Evolutionary conservation across 768 basidiomycete species (phyloP).

Genomic region (Naematelia encephala): DNA sequence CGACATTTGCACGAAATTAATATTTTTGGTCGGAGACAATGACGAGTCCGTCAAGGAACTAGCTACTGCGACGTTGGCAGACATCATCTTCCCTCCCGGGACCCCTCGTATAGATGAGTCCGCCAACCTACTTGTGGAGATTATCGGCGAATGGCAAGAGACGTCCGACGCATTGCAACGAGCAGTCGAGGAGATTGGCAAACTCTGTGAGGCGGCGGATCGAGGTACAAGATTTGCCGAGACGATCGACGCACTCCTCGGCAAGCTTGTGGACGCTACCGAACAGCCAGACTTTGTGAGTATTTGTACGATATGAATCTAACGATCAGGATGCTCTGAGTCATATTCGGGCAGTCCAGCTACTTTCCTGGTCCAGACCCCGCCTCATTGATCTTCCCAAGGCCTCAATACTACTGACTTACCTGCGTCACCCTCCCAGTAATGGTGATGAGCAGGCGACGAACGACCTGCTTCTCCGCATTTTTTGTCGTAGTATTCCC

Average conservation of each 20-base stretch:
- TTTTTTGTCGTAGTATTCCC: constrained; percentile 79
- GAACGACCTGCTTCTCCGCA: constrained; percentile 80
- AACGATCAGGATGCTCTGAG: constrained; percentile 28
- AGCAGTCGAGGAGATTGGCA: constrained; percentile 57
- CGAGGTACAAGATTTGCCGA: constrained; percentile 52
- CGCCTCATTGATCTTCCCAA: constrained; percentile 75
- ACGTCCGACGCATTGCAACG: constrained; percentile 80
- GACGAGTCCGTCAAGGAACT: constrained; percentile 88
- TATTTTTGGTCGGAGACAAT: constrained; percentile 82
- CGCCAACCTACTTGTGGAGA: constrained; percentile 74
- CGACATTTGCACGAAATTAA: constrained; percentile 77
- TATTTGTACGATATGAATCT: constrained; percentile 34
- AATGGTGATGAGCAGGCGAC: constrained; percentile 79
- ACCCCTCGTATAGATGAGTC: constrained; percentile 54
- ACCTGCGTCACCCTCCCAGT: constrained; percentile 55
- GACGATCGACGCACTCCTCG: constrained; percentile 80
- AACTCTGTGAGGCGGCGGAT: constrained; percentile 14
- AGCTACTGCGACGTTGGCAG: constrained; percentile 82
- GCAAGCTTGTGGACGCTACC: constrained; percentile 81
- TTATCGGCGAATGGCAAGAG: constrained; percentile 76
- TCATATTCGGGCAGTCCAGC: constrained; percentile 36
- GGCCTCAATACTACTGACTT: constrained; percentile 81
- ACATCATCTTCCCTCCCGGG: constrained; percentile 68
- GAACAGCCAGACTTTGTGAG: constrained; percentile 61
- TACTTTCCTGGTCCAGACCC: constrained; percentile 53